phyloP scores from a whole-genome alignment of 495 filamentous ascomycete species.

The Aspergillus bridgeri region DNA sequence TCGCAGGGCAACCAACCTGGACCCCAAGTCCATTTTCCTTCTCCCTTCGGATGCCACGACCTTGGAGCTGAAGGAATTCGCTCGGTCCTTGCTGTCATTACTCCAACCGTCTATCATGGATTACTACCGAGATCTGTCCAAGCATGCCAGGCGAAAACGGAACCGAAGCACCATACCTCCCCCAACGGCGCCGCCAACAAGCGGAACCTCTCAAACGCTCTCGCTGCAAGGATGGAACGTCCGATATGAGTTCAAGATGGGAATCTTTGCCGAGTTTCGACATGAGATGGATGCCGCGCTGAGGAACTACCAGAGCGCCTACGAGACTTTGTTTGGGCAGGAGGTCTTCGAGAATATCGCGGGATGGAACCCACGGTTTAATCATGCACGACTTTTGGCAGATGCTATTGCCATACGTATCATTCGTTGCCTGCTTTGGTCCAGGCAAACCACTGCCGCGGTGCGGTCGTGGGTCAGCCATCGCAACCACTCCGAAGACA shows the following conservation, averaged over 20 bases:
- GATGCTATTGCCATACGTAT: slow-evolving; percentile 76
- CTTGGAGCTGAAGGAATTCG: slow-evolving; percentile 61
- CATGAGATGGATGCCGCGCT: slow-evolving; percentile 84
- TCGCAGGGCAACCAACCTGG: slow-evolving; percentile 71
- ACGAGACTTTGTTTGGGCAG: slow-evolving; percentile 71
- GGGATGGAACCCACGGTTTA: slow-evolving; percentile 81
- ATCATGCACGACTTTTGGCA: slow-evolving; percentile 76
- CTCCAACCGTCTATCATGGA: slow-evolving; percentile 65
- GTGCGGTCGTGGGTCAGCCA: slow-evolving; percentile 74
- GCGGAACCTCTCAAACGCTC: slow-evolving; percentile 75
- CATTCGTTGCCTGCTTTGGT: slow-evolving; percentile 75
- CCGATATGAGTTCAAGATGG: slow-evolving; percentile 89
- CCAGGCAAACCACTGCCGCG: slow-evolving; percentile 67
- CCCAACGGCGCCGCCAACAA: slow-evolving; percentile 78
- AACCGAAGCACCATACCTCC: slow-evolving; percentile 69
- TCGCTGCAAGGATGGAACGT: slow-evolving; percentile 86
- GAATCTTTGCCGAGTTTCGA: slow-evolving; percentile 83
- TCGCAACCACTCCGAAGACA: slow-evolving; percentile 61
- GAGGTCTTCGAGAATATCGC: slow-evolving; percentile 86
- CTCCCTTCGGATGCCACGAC: slow-evolving; percentile 62
- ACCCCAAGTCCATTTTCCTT: slow-evolving; percentile 76
- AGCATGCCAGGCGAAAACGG: slow-evolving; percentile 81
- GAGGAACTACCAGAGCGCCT: slow-evolving; percentile 78
- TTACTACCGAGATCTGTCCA: slow-evolving; percentile 87
- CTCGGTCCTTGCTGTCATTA: slow-evolving; percentile 54